A percentile compares a stretch with the other conserved stretches of the same genome.
Evolutionary conservation across 495 filamentous ascomycete genomes (phyloP).

Genomic region (Penicillium chermesinum): DNA sequence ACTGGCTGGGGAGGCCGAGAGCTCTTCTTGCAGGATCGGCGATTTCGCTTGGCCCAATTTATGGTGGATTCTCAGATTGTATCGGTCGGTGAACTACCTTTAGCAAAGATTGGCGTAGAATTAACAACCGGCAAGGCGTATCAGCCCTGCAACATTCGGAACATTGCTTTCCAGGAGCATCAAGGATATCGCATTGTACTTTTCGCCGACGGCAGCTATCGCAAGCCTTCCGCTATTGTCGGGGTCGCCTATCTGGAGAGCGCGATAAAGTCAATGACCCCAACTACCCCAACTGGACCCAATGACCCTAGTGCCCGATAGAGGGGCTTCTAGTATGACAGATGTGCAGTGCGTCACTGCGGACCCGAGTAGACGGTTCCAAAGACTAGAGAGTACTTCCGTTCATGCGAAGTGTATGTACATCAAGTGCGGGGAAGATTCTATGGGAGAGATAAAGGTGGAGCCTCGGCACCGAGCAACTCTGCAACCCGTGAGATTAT

Average conservation of each 20-base stretch:
- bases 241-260: not conserved
- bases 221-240: not conserved
- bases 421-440: no score
- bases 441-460: no score
- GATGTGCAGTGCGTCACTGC: no score
- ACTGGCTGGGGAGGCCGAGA: not conserved
- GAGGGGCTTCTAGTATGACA: no score
- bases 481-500: no score
- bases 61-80: no score
- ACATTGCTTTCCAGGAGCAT: not conserved
- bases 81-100: no score
- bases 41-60: not conserved
- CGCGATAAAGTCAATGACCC: not conserved
- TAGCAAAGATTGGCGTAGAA: no score
- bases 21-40: not conserved
- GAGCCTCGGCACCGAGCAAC: no score
- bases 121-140: not conserved
- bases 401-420: no score
- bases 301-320: not conserved
- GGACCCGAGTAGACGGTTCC: no score
- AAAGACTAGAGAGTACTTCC: no score
- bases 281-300: not conserved
- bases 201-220: not conserved
- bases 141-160: not conserved
- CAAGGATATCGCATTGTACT: not conserved